A percentile compares a stretch with the other conserved stretches of the same genome.
Evolutionary conservation across 169 alveolate species (phyloP).

Genomic region (Plasmodium chabaudi): DNA sequence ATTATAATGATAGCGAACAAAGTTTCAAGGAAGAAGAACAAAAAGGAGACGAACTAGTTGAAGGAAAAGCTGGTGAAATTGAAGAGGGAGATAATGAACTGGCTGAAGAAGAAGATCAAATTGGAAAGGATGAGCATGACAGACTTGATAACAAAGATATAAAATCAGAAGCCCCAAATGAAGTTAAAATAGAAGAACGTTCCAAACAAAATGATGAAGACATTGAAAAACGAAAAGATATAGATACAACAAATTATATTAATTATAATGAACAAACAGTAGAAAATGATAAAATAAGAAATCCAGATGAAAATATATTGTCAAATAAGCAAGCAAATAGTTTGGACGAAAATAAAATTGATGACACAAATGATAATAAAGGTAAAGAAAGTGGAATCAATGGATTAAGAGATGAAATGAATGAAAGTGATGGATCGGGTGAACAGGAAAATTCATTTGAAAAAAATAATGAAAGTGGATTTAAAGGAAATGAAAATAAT

Average conservation of each 20-base stretch:
- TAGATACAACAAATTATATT: background rate
- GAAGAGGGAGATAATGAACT: background rate
- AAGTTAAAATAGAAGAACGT: conserved; percentile 16
- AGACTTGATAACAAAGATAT: background rate
- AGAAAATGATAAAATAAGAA: background rate
- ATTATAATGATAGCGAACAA: background rate
- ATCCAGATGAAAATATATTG: conserved; percentile 9
- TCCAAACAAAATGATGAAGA: conserved; percentile 9
- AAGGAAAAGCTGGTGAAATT: background rate
- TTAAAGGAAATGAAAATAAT: conserved; percentile 11
- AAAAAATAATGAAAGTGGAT: background rate
- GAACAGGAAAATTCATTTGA: background rate
- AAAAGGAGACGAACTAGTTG: background rate
- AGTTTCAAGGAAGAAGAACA: background rate
- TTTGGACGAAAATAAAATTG: background rate
- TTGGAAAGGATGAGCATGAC: background rate
- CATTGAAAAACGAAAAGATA: background rate
- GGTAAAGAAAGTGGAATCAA: conserved; percentile 1
- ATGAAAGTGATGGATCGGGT: background rate
- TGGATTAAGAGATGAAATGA: background rate
- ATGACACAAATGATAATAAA: background rate
- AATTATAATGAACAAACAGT: background rate
- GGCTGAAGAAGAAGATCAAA: background rate
- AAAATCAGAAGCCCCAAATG: background rate
- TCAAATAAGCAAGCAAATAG: conserved; percentile 31